Base-by-base conservation (phyloP, 129 eudicot species). In the Smallanthus sonchifolius region DNA sequence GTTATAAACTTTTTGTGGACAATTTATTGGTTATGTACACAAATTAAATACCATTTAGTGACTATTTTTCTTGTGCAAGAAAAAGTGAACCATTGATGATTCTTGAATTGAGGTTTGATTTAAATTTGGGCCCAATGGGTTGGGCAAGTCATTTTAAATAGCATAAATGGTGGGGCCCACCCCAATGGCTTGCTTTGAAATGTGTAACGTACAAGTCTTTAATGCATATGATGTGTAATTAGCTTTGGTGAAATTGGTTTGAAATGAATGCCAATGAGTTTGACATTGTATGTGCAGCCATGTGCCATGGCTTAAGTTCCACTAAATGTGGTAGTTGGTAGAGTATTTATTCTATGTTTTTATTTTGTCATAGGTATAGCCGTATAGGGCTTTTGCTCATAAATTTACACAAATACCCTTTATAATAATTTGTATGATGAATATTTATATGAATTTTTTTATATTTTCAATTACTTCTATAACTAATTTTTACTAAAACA, bases 61-160 rank as follows among this genome's bases (percentile, higher is more conserved):
- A 40, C 77, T 48, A 61, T 15, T 67, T 42, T 42, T 62, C 10
- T 62, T 38, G 73, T 78, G 77, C 60, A 30, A 48, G 51, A 34
- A 64, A 62, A 62, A 65, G 69, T 68, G 75, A 24, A 69, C 60
- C 71, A 70, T 70, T 70, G 65, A 78, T 70, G 72, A 70, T 20
- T 61, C 20, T 60, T 47, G 37, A 70, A 60, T 45, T 45, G 44
- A 69, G 70, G 43, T 14, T 13, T 65, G 77, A 49, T 65, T 63
- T 70, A 39, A 68, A 14, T 43, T 52, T 72, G 78, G 81, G 83
- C 72, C 74, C 83, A 65, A 32, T 63, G 70, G 44, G 70, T 3
- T 47, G 70, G 54, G 54, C 36, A 39, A 47, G 44, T 8, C 15
- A 11, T 47, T 24, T 45, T 15, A 51, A 61, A 38, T 38, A 51